Base-by-base conservation (phyloP, 2,329 filamentous ascomycete genomes). In the Chaetothyriales sp. region DNA sequence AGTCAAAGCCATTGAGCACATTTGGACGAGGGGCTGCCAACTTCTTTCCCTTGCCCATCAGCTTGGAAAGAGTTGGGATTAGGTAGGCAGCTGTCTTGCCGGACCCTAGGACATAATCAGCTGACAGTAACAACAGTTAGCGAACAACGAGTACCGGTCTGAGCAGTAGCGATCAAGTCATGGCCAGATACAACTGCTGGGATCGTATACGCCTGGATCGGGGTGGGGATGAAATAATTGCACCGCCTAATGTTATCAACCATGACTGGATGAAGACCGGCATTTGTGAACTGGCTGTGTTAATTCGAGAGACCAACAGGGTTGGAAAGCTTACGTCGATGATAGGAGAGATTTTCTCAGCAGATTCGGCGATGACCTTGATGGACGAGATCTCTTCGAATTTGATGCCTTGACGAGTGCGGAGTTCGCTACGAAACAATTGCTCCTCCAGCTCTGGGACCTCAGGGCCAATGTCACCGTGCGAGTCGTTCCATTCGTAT, bases 31-130 rank as follows among this genome's bases (percentile, higher is more conserved):
- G 76, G 4, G 86, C 89, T 1, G 83, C 83, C 5, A 95, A 72
- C 69, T 89, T 89, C 70, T 89, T 92, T 5, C 86, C 88, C 70
- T 97, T 97, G 22, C 92, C 92, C 88, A 97, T 95, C 19, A 98
- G 71, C 66, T 86, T 85, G 54, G 89, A 94, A 49, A 97, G 64
- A 54, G 94, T 86, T 0, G 92, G 92, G 51, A 95, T 80, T 4
- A 98, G 70, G 64, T 92, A 98, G 0, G 92, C 89, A 0, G 86
- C 90, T 0, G 92, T 98, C 74, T 98, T 98, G 49, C 92, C 92
- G 22, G 90, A 97, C 18, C 92, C 90, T 95, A 40, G 18, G 29
- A 37, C 19, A 45, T n/a, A 13, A 43, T 44, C 25, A 43, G 20
- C 7, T 40, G 15, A 15, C 15, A 13, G 13, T 15, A 40, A 15